Conservation (phyloP, 257 asterid genomes). For the Solanum appendiculatum region DNA sequence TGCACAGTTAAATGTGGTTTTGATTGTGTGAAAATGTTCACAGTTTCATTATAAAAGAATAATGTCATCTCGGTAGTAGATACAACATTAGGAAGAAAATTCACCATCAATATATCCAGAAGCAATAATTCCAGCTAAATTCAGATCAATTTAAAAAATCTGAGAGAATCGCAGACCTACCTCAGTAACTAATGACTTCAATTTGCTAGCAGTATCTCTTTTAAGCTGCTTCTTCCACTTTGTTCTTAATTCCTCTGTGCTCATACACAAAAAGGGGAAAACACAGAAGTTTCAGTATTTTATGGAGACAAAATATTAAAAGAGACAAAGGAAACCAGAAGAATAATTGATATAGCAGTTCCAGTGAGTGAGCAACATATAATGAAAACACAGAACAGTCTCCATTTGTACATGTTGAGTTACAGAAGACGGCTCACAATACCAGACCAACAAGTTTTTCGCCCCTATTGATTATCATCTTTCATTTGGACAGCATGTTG, state of each 20-base stretch:
- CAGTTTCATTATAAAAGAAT: neutral
- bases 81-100: neutral
- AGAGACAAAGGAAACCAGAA: neutral
- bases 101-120: neutral
- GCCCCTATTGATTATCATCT: neutral
- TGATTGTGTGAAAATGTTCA: neutral
- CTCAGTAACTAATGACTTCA: conserved; percentile 83
- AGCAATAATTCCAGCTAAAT: neutral
- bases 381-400: neutral
- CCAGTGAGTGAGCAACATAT: neutral
- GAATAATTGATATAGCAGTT: neutral
- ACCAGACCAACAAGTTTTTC: neutral
- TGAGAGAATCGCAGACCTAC: conserved; percentile 18
- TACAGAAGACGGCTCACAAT: neutral
- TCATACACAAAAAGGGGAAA: neutral
- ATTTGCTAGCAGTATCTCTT: conserved; percentile 72
- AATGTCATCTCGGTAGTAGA: neutral
- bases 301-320: neutral
- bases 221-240: conserved; percentile 91
- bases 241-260: conserved; percentile 84
- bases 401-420: neutral
- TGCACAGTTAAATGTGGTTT: neutral
- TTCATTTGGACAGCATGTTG: neutral
- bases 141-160: neutral
- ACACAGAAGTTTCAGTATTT: neutral